Evolutionary conservation across 345 rosid species (phyloP).

Genomic region (Pugionium cornutum): DNA sequence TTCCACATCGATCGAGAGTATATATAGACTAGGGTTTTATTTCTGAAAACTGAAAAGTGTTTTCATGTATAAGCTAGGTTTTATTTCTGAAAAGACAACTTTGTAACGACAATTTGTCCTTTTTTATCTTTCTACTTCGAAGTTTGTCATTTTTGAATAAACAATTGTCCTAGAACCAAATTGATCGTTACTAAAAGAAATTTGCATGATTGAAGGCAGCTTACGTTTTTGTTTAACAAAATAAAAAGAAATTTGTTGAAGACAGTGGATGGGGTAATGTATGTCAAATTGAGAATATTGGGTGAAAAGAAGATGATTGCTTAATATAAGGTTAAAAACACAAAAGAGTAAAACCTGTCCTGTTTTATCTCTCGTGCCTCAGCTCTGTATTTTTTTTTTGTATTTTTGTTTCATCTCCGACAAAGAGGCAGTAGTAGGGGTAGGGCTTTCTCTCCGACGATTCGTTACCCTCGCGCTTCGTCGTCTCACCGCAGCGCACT

Average conservation of each 20-base stretch:
- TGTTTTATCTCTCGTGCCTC: conserved; percentile 31
- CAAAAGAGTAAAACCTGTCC: conserved; percentile 20
- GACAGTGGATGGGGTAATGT: neutral
- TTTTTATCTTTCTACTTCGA: neutral
- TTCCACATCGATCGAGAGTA: neutral
- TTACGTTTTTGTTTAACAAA: too few relatives aligned
- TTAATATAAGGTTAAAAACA: conserved; percentile 4
- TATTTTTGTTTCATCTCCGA: conserved; percentile 17
- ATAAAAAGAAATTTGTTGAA: too few relatives aligned
- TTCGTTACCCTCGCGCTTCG: conserved; percentile 38
- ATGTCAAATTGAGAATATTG: neutral
- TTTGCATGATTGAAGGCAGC: neutral
- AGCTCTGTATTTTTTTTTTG: neutral
- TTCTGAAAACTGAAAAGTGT: neutral
- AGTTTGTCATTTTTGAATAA: conserved; percentile 6
- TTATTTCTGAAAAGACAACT: too few relatives aligned
- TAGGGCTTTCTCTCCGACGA: conserved; percentile 43
- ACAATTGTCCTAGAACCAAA: neutral
- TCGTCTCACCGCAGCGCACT: conserved; percentile 32
- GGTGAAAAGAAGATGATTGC: neutral
- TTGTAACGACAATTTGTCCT: too few relatives aligned
- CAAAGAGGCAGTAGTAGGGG: conserved; percentile 42
- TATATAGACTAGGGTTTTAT: conserved; percentile 11
- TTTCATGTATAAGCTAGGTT: too few relatives aligned
- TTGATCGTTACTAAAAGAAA: neutral